A percentile compares a stretch with the other conserved stretches of the same genome.
Evolutionary conservation across 2,329 filamentous ascomycete species (phyloP).

Genomic region (Aspergillus pseudoglaucus): DNA sequence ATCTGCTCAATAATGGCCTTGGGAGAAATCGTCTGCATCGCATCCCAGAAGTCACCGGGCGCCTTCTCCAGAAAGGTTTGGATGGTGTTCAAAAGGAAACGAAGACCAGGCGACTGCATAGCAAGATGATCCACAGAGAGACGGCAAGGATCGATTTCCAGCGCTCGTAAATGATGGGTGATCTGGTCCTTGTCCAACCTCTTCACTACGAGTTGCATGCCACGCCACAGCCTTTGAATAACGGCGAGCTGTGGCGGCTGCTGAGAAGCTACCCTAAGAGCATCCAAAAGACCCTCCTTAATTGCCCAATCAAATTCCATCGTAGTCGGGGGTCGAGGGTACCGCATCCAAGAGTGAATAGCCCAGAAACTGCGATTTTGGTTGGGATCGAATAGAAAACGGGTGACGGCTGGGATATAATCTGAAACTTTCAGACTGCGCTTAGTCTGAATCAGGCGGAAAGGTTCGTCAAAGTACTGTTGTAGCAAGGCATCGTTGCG

Average conservation of each 20-base stretch:
- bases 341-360: conserved; percentile 58
- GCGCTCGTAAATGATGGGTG: conserved; percentile 66
- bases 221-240: conserved; percentile 73
- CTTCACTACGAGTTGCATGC: conserved; percentile 65
- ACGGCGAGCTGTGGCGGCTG: conserved; percentile 46
- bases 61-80: conserved; percentile 67
- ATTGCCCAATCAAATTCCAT: conserved; percentile 85
- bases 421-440: conserved; percentile 70
- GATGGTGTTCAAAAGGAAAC: conserved; percentile 64
- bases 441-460: conserved; percentile 70
- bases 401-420: conserved; percentile 73
- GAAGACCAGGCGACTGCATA: conserved; percentile 56
- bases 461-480: conserved; percentile 71
- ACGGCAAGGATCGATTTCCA: conserved; percentile 64
- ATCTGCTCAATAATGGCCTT: conserved; percentile 77
- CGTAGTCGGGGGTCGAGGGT: conserved; percentile 57
- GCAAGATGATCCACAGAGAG: conserved; percentile 61
- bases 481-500: conserved; percentile 47
- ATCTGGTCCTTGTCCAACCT: conserved; percentile 68
- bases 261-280: conserved; percentile 57
- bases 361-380: conserved; percentile 61
- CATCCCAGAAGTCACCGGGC: conserved; percentile 77
- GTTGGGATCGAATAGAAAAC: conserved; percentile 74
- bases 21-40: conserved; percentile 73
- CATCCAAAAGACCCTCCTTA: conserved; percentile 62